A percentile compares a stretch with the other conserved stretches of the same genome.
These are phyloP conservation scores for Aspergillus olivimuriae DNA, from an alignment of 495 filamentous ascomycete species.

Conservation along the genomic window DNA sequence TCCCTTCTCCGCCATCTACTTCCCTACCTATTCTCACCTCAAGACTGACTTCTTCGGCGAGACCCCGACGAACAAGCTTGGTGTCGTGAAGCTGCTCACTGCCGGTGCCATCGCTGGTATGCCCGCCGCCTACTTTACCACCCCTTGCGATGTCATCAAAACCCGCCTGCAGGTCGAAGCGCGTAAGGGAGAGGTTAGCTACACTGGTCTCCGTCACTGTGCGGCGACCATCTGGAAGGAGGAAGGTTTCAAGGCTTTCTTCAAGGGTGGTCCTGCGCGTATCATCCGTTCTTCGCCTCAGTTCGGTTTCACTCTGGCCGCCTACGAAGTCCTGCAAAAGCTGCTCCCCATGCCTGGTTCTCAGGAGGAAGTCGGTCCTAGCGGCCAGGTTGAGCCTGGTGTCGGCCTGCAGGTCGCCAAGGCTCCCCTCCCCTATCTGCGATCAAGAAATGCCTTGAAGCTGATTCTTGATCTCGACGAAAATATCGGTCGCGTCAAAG, in stretches of 20 bases:
- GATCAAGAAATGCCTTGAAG: constrained; percentile 92
- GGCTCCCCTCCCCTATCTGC: constrained; percentile 70
- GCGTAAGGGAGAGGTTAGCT: constrained; percentile 83
- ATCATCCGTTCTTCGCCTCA: constrained; percentile 91
- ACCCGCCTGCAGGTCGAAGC: constrained; percentile 96
- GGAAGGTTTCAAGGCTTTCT: constrained; percentile 93
- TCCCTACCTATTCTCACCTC: constrained; percentile 91
- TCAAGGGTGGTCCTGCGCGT: constrained; percentile 95
- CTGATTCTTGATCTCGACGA: constrained; percentile 91
- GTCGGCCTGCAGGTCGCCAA: constrained; percentile 52
- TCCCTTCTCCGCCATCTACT: constrained; percentile 97
- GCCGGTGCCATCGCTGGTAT: constrained; percentile 97
- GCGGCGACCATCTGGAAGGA: constrained; percentile 77
- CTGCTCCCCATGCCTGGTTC: constrained; percentile 73
- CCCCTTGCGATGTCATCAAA: constrained; percentile 98
- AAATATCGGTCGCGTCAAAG: constrained; percentile 68
- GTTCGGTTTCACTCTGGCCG: constrained; percentile 94
- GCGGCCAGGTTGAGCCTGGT: constrained; percentile 46
- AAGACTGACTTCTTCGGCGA: constrained; percentile 95
- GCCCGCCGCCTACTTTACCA: constrained; percentile 96
- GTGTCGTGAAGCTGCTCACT: constrained; percentile 84
- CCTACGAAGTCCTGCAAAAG: constrained; percentile 87
- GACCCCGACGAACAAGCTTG: constrained; percentile 79
- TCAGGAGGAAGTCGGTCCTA: constrained; percentile 38
- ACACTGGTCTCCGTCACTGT: constrained; percentile 81